These are phyloP conservation scores for Fusarium luffae DNA, from an alignment of 2,329 filamentous ascomycete species.

Conservation along the genomic window DNA sequence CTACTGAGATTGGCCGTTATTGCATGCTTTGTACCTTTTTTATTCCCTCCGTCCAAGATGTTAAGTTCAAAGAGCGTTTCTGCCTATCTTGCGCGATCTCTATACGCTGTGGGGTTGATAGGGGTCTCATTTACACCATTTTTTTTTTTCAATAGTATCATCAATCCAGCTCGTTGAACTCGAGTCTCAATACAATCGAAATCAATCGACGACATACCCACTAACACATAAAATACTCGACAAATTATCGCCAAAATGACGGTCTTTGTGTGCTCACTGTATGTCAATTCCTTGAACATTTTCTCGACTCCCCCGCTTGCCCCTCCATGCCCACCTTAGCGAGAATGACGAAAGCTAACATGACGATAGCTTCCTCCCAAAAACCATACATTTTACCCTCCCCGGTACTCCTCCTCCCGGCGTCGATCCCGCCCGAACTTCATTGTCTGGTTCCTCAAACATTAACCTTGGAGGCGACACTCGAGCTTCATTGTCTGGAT, in stretches of 20 bases:
- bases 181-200: background rate
- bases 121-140: no score
- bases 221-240: conserved; percentile 11
- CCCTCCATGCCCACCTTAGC: conserved; percentile 25
- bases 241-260: conserved; percentile 50
- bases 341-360: conserved; percentile 27
- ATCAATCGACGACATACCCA: conserved; percentile 4
- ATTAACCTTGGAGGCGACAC: conserved; percentile 1
- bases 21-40: no score
- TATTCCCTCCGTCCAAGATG: no score
- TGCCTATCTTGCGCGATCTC: no score
- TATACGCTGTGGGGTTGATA: no score
- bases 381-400: conserved; percentile 88
- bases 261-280: conserved; percentile 56
- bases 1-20: no score
- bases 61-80: no score
- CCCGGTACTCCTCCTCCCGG: conserved; percentile 62
- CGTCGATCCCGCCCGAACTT: conserved; percentile 47
- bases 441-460: conserved; percentile 44
- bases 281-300: conserved; percentile 36
- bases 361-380: conserved; percentile 80
- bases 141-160: no score
- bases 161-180: conserved; percentile 8
- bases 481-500: conserved; percentile 46
- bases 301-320: conserved; percentile 26